Base-by-base conservation (phyloP, 768 basidiomycete genomes). In the Tylopilus sp. region DNA sequence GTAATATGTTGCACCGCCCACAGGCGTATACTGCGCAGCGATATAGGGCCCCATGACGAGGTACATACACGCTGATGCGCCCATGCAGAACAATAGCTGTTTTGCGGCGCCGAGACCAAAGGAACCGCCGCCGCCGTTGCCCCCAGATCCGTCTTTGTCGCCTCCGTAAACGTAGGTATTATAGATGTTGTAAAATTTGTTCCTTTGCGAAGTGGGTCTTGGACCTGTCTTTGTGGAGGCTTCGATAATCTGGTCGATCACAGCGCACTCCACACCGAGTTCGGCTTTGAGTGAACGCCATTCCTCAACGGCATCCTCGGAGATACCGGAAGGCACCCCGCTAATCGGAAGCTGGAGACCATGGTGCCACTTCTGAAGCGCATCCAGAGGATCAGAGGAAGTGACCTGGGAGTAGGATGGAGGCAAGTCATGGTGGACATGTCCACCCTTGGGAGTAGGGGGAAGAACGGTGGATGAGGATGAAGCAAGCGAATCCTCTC, bases 101-200 rank as follows among this genome's bases (percentile, higher is more conserved):
- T 73, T 72, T 11, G 71, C 76, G 4, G 72, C 62, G 37, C 60
- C 68, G 56, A 69, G 59, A 61, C 72, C 63, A 22, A 72, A 68
- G 48, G 68, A 58, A 14, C 58, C 31, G 11, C 58, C 59, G 25
- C 52, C 54, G 26, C 55, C 57, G 14, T 48, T 50, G 38, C 45
- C 53, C 46, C 67, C 58, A 19, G 65, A 50, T 19, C 69, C 68
- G 22, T 71, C 74, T 48, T 76, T 73, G 57, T 78, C 72, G 46
- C 70, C 70, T 19, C 77, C 75, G 53, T 79, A 78, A 33, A 80
- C 75, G 53, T 80, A 80, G 24, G 88, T 91, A 69, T 92, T 92
- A 69, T 92, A 90, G 64, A 92, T 88, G 69, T 90, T 92, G 73
- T 88, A 92, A 67, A 92, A 90, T 45, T 84, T 77, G 45, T 76